A percentile compares a stretch with the other conserved stretches of the same genome.
Evolutionary conservation across 1,139 yeast genomes (phyloP).

Genomic region (Scheffersomyces illinoinensis): DNA sequence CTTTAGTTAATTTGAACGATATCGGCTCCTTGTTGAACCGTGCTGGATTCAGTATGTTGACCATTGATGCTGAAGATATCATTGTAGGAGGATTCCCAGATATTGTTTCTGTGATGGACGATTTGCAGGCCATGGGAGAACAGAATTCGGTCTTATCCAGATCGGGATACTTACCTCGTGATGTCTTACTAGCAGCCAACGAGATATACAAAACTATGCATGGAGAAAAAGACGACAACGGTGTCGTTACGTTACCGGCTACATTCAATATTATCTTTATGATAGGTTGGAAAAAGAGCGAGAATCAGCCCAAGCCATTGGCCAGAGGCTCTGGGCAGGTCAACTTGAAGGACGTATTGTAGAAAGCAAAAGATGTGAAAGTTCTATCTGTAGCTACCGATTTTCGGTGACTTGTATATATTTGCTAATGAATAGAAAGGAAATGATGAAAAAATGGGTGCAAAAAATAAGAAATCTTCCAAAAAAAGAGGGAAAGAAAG

Average conservation of each 20-base stretch:
- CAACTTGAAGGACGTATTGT: conserved; percentile 62
- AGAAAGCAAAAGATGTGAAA: conserved; percentile 7
- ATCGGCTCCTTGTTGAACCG: conserved; percentile 70
- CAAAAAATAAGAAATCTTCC: neutral
- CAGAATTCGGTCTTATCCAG: conserved; percentile 68
- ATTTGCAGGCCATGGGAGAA: conserved; percentile 83
- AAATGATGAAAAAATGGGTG: neutral
- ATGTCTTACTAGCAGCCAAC: conserved; percentile 70
- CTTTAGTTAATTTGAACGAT: conserved; percentile 77
- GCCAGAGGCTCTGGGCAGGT: conserved; percentile 72
- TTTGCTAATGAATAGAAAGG: neutral
- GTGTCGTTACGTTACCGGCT: conserved; percentile 50
- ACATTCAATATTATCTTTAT: conserved; percentile 76
- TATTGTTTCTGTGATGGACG: conserved; percentile 64
- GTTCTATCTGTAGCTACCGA: neutral
- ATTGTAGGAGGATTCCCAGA: conserved; percentile 80
- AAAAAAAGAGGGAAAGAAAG: neutral
- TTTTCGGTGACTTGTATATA: neutral
- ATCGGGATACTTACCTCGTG: conserved; percentile 58
- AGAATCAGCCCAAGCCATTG: conserved; percentile 68
- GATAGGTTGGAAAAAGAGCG: conserved; percentile 88
- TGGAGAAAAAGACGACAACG: conserved; percentile 57
- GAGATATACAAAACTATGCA: conserved; percentile 73
- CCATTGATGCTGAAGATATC: conserved; percentile 84
- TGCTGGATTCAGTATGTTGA: conserved; percentile 77